Conservation (phyloP, 1,284 basidiomycete genomes). For the Naganishia albida region DNA sequence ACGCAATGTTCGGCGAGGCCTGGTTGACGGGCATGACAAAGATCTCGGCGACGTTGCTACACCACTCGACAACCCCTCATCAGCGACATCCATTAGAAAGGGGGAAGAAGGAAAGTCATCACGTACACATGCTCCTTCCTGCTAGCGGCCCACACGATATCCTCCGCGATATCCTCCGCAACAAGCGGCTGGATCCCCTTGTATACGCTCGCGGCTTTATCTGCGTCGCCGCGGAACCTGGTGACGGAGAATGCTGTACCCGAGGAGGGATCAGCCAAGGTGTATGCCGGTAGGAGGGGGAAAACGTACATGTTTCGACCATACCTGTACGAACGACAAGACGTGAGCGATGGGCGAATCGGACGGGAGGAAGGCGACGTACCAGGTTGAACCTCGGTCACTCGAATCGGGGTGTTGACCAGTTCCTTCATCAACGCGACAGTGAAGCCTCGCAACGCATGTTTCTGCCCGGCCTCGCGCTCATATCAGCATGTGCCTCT, state of each 20-base stretch:
- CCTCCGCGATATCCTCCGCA: conserved; percentile 86
- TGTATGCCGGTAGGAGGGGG: neutral
- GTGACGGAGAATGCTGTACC: conserved; percentile 76
- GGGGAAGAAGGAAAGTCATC: too few relatives aligned
- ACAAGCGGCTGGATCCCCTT: conserved; percentile 71
- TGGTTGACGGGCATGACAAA: conserved; percentile 63
- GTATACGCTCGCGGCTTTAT: conserved; percentile 84
- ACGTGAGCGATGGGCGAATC: conserved; percentile 3
- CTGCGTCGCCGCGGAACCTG: conserved; percentile 79
- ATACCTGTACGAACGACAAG: conserved; percentile 59
- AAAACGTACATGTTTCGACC: conserved; percentile 67
- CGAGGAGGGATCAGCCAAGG: neutral
- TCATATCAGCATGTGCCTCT: too few relatives aligned
- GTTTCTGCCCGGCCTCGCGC: conserved; percentile 80
- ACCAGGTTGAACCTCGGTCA: conserved; percentile 89
- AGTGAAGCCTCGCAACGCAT: conserved; percentile 86
- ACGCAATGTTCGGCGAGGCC: conserved; percentile 60
- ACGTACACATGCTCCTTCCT: conserved; percentile 35
- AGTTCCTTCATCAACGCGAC: conserved; percentile 77
- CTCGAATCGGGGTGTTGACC: conserved; percentile 86
- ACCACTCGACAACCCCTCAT: neutral
- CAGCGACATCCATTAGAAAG: neutral
- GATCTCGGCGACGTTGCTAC: conserved; percentile 34
- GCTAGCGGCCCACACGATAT: conserved; percentile 72
- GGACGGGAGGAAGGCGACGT: conserved; percentile 37